Conservation (phyloP, 257 asterid genomes). For the Fraxinus americana region DNA sequence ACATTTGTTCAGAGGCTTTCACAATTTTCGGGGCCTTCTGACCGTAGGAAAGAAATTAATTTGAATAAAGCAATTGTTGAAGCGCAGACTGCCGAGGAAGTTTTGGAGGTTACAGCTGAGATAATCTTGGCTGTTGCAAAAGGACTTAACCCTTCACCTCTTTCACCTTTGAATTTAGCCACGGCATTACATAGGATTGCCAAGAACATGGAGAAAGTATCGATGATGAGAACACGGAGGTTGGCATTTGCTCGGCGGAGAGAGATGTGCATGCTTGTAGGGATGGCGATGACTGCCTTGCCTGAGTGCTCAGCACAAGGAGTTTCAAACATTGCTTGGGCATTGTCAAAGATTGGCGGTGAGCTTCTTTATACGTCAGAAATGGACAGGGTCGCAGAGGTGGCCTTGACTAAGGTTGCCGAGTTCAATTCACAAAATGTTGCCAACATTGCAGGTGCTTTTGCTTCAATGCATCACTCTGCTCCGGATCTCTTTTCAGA, state of each 20-base stretch:
- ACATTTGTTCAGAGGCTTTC: constrained; percentile 80
- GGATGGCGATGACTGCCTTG: constrained; percentile 85
- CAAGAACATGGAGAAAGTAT: constrained; percentile 94
- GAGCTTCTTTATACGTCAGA: constrained; percentile 92
- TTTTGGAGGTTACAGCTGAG: constrained; percentile 77
- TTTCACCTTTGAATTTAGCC: constrained; percentile 83
- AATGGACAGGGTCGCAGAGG: constrained; percentile 96
- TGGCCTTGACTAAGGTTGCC: constrained; percentile 62
- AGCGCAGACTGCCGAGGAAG: constrained; percentile 86
- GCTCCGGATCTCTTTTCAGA: constrained; percentile 73
- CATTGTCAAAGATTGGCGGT: constrained; percentile 88
- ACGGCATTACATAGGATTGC: constrained; percentile 93
- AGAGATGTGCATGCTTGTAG: constrained; percentile 94
- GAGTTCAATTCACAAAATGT: constrained; percentile 91
- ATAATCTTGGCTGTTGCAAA: constrained; percentile 71
- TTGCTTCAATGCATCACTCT: constrained; percentile 95
- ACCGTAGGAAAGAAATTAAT: constrained; percentile 77
- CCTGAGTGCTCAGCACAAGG: constrained; percentile 95
- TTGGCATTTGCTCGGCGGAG: constrained; percentile 80
- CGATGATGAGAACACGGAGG: constrained; percentile 62
- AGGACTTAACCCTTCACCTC: constrained; percentile 96
- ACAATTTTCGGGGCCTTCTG: constrained; percentile 84
- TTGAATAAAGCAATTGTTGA: constrained; percentile 78
- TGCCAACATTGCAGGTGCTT: constrained; percentile 92
- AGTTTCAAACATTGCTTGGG: constrained; percentile 90